Base-by-base conservation (phyloP, 106 monocot genomes). In the Acorus calamus region DNA sequence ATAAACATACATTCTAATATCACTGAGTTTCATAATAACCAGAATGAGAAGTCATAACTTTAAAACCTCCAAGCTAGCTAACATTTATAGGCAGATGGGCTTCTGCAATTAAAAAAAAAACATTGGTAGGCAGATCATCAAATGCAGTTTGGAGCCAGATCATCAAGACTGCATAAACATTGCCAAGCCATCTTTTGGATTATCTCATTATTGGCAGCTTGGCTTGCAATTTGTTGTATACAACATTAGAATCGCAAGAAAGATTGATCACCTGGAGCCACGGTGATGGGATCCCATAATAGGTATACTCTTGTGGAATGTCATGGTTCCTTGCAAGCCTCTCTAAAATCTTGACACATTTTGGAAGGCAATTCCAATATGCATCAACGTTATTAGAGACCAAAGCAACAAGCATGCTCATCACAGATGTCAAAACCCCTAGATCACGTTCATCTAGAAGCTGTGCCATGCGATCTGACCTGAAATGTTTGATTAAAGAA, bases 301-400 rank as follows among this genome's bases (percentile, higher is more conserved):
- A 98, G 7, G 96, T 98, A 59, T 98, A 98, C 11, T 98, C 96
- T 72, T 82, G 96, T 45, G 91, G 96, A 70, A 98, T 64, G 77
- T 98, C 96, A 71, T 83, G 87, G 62, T 92, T 98, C 59, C 88
- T 85, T 3, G 91, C 83, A 65, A 98, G 55, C 46, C 91, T 83
- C 65, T 98, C 96, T 60, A 98, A 71, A 68, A 92, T 85, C 71
- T 82, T 91, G 52, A 98, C 87, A 69, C 91, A 98, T 69, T 98
- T 98, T 59, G 96, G 91, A 76, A 98, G 81, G 72, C 96, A 91
- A 71, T 92, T 98, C 96, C 96, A 92, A 63, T 98, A 98, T 45
- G 78, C 91, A 66, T 98, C 96, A 61, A 68, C 43, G 41, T 85
- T 92, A 66, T 83, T 91, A 4, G 96, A 91, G 57, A 98, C 91